phyloP scores from a whole-genome alignment of 2,329 filamentous ascomycete genomes.

The Setomelanomma holmii region DNA sequence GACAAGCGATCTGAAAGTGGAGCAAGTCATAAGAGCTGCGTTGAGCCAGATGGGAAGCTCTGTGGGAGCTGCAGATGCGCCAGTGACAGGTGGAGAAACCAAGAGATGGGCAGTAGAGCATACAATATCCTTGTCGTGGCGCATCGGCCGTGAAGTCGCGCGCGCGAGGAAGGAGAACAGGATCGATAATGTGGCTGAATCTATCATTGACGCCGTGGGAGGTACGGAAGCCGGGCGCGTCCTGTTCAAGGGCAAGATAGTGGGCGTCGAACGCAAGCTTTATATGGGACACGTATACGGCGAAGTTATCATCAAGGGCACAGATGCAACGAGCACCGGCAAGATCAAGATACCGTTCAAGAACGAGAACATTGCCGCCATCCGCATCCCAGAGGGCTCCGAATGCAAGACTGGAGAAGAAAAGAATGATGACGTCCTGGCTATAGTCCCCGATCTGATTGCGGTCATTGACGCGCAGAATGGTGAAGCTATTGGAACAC shows the following conservation, averaged over 20 bases:
- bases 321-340: slow-evolving; percentile 45
- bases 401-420: slow-evolving; percentile 38
- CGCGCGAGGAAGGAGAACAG: slow-evolving; percentile 44
- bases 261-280: slow-evolving; percentile 52
- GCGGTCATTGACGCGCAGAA: slow-evolving; percentile 58
- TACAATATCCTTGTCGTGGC: slow-evolving; percentile 48
- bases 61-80: slow-evolving; percentile 47
- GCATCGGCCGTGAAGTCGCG: slow-evolving; percentile 48
- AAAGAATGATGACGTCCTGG: slow-evolving; percentile 51
- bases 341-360: slow-evolving; percentile 72
- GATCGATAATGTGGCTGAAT: slow-evolving; percentile 47
- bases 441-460: slow-evolving; percentile 60
- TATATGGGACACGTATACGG: slow-evolving; percentile 54
- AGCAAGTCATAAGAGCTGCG: slow-evolving; percentile 47
- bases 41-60: slow-evolving; percentile 46
- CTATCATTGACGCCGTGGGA: slow-evolving; percentile 53
- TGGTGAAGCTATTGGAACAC: slow-evolving; percentile 60
- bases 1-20: slow-evolving; percentile 47
- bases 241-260: slow-evolving; percentile 55
- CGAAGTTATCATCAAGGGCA: slow-evolving; percentile 50
- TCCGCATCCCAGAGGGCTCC: slow-evolving; percentile 33
- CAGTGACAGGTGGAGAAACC: slow-evolving; percentile 48
- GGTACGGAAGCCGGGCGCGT: slow-evolving; percentile 46
- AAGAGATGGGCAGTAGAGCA: slow-evolving; percentile 49
- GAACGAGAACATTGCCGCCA: slow-evolving; percentile 74